Conservation (phyloP, 208 protist genomes). For the Angomonas desouzai region DNA sequence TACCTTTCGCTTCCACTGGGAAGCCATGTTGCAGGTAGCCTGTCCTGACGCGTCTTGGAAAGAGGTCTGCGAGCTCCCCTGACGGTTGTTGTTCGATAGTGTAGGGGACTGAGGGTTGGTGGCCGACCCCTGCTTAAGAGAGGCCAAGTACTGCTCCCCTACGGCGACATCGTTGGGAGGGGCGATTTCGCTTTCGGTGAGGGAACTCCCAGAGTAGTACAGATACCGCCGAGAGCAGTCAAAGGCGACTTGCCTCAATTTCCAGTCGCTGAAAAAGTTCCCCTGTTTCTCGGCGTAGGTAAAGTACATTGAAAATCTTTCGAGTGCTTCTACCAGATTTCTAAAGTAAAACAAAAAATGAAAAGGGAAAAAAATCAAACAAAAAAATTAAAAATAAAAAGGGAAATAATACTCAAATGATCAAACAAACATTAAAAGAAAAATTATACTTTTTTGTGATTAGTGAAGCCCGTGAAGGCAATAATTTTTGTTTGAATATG, state of each 20-base stretch:
- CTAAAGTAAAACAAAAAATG: conserved; percentile 5
- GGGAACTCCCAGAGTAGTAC: conserved; percentile 48
- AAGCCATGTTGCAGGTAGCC: background rate
- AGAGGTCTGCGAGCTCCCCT: background rate
- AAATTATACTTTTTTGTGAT: no score
- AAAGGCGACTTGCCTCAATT: conserved; percentile 48
- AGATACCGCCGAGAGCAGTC: conserved; percentile 62
- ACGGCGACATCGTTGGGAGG: background rate
- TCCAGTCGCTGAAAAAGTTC: conserved; percentile 43
- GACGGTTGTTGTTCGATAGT: background rate
- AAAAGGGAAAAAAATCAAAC: conserved; percentile 2
- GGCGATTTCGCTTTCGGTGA: background rate
- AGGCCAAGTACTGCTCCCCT: background rate
- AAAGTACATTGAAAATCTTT: conserved; percentile 45
- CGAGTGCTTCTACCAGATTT: background rate
- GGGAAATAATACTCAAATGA: no score
- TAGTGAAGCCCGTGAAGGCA: no score
- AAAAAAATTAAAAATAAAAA: conserved; percentile 7
- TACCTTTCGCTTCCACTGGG: conserved; percentile 44
- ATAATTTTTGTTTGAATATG: no score
- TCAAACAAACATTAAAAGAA: no score
- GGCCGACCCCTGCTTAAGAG: background rate
- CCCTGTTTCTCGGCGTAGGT: conserved; percentile 50
- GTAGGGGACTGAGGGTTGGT: background rate
- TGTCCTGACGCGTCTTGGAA: background rate